Evolutionary conservation across 805 yeast species (phyloP).

Genomic region (Jamesozyma piceae): DNA sequence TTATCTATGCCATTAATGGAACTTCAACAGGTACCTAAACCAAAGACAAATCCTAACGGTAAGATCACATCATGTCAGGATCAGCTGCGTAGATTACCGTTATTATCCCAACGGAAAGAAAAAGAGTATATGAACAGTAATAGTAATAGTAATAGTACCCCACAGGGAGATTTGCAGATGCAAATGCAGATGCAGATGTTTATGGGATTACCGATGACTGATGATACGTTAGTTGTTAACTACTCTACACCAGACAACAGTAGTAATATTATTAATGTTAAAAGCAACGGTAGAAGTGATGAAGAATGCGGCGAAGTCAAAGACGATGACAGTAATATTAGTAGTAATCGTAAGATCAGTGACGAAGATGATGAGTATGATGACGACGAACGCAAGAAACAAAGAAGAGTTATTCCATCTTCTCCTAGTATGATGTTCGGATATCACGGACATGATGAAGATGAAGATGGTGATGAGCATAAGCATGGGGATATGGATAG

Average conservation of each 20-base stretch:
- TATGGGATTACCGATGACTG: background rate
- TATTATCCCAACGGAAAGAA: slow-evolving; percentile 11
- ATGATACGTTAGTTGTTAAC: slow-evolving; percentile 7
- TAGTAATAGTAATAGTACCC: background rate
- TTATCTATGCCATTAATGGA: slow-evolving; percentile 31
- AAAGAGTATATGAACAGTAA: background rate
- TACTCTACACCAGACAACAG: slow-evolving; percentile 5
- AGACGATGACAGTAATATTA: background rate
- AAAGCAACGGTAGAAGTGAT: background rate
- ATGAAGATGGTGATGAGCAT: slow-evolving; percentile 11
- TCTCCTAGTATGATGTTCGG: slow-evolving; percentile 27
- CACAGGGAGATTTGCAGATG: background rate
- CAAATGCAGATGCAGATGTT: slow-evolving; percentile 1
- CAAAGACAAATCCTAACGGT: background rate
- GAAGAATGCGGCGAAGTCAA: slow-evolving; percentile 3
- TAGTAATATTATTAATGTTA: too few relatives aligned
- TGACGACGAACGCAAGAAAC: slow-evolving; percentile 15
- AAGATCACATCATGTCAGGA: slow-evolving; percentile 21
- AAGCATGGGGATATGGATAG: slow-evolving; percentile 2
- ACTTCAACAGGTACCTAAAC: slow-evolving; percentile 13
- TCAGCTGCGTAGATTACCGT: slow-evolving; percentile 24
- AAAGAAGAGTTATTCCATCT: slow-evolving; percentile 25
- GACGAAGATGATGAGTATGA: slow-evolving; percentile 17
- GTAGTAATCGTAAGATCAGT: slow-evolving; percentile 3
- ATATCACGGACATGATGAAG: slow-evolving; percentile 10